Conservation (phyloP, 352 stramenopile species). For the Blastocystis sp. region DNA sequence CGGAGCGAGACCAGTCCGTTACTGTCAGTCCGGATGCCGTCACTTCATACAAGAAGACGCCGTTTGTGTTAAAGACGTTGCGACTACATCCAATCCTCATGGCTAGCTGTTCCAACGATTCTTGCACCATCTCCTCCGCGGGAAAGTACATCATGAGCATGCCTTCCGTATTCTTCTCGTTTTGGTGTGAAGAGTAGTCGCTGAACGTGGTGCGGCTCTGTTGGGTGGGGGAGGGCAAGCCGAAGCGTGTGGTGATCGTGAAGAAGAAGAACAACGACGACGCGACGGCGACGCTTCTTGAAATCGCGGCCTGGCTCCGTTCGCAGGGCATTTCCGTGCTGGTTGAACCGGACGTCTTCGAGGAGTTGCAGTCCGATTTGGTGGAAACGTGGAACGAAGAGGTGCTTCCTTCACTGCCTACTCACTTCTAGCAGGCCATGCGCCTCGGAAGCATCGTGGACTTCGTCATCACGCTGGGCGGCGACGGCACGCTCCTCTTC, state of each 20-base stretch:
- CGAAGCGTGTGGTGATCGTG: constrained; percentile 77
- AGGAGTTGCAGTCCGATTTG: constrained; percentile 75
- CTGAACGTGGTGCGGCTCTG: constrained; percentile 55
- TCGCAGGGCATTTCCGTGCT: constrained; percentile 79
- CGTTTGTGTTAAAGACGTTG: constrained; percentile 64
- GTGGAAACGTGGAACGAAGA: constrained; percentile 74
- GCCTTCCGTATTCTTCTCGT: constrained; percentile 10
- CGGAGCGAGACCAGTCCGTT: neutral
- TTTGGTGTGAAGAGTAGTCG: neutral
- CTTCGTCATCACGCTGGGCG: constrained; percentile 87
- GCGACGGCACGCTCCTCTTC: constrained; percentile 87
- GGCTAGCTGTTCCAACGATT: constrained; percentile 37
- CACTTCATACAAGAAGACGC: constrained; percentile 32
- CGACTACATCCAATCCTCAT: neutral
- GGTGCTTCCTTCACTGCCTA: constrained; percentile 78
- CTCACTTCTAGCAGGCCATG: constrained; percentile 76
- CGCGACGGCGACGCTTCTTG: constrained; percentile 78
- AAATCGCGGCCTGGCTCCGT: constrained; percentile 78
- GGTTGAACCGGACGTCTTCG: constrained; percentile 79
- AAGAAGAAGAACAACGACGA: constrained; percentile 82
- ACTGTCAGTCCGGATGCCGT: neutral
- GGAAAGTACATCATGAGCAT: constrained; percentile 64
- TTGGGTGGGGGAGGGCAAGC: neutral
- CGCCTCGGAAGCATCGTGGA: constrained; percentile 75
- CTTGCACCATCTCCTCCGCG: constrained; percentile 34